Evolutionary conservation across 2,329 filamentous ascomycete genomes (phyloP).

Genomic region (Fusarium algeriense): DNA sequence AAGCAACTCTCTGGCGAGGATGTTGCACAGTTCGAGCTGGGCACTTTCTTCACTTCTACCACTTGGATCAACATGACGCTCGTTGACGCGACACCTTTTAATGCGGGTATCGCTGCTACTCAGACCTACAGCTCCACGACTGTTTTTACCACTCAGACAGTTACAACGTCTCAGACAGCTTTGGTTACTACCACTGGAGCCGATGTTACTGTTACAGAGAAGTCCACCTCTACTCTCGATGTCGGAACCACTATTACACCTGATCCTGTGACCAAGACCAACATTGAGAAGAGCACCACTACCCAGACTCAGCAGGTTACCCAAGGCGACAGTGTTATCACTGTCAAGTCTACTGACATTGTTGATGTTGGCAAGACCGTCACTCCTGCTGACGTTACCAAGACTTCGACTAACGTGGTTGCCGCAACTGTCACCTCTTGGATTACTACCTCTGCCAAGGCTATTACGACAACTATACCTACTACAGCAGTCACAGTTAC

Average conservation of each 20-base stretch:
- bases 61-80: constrained; percentile 43
- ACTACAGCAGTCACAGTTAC: constrained; percentile 39
- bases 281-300: constrained; percentile 31
- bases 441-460: constrained; percentile 30
- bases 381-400: constrained; percentile 47
- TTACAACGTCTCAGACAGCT: constrained; percentile 34
- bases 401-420: constrained; percentile 33
- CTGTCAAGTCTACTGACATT: constrained; percentile 44
- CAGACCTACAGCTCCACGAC: constrained; percentile 27
- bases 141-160: constrained; percentile 37
- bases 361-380: constrained; percentile 51
- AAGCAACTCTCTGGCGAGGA: constrained; percentile 21
- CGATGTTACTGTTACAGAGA: constrained; percentile 25
- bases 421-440: constrained; percentile 36
- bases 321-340: constrained; percentile 42
- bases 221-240: constrained; percentile 31
- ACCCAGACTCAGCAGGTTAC: constrained; percentile 31
- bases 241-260: constrained; percentile 41
- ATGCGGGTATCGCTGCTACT: constrained; percentile 20
- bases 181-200: constrained; percentile 26
- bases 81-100: constrained; percentile 37
- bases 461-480: constrained; percentile 24
- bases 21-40: constrained; percentile 34
- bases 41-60: constrained; percentile 36
- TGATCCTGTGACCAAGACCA: constrained; percentile 31